Evolutionary conservation across 441 rosid species (phyloP).

Genomic region (Gossypium schwendimanii): DNA sequence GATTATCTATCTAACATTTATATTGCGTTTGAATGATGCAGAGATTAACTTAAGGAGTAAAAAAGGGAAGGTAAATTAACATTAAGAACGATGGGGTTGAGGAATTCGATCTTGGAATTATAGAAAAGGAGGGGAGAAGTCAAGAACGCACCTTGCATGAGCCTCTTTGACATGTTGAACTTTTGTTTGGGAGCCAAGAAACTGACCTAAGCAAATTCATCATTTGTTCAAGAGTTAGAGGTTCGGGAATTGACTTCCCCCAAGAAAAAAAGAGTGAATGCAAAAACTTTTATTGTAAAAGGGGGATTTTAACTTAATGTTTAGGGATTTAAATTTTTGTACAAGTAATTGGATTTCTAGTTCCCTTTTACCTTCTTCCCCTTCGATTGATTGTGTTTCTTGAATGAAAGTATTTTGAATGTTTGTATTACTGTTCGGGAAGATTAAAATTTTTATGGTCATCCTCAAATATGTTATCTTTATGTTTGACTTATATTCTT

Average conservation of each 20-base stretch:
- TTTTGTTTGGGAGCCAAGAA: slow-evolving; percentile 2
- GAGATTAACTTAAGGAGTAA: slow-evolving; percentile 8
- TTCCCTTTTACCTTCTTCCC: slow-evolving; percentile 10
- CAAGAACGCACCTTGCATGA: slow-evolving; percentile 84
- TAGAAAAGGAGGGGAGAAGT: slow-evolving; percentile 42
- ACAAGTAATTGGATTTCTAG: neutral
- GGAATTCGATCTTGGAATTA: slow-evolving; percentile 10
- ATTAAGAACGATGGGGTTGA: slow-evolving; percentile 14
- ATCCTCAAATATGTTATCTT: too few relatives aligned
- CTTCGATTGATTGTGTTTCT: slow-evolving; percentile 15
- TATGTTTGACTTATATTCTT: too few relatives aligned
- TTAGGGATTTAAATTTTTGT: slow-evolving; percentile 20
- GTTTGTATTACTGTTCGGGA: too few relatives aligned
- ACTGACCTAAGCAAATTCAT: neutral
- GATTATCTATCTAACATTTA: neutral
- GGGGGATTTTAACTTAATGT: neutral
- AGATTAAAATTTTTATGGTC: too few relatives aligned
- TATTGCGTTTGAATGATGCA: neutral
- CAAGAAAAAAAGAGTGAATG: neutral
- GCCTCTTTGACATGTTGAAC: slow-evolving; percentile 23
- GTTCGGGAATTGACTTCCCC: slow-evolving; percentile 93
- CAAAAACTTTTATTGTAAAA: neutral
- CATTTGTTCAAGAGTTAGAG: slow-evolving; percentile 31
- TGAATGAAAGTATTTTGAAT: neutral
- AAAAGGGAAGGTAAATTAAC: slow-evolving; percentile 1